Base-by-base conservation (phyloP, 495 filamentous ascomycete species). In the Talaromyces proteolyticus region DNA sequence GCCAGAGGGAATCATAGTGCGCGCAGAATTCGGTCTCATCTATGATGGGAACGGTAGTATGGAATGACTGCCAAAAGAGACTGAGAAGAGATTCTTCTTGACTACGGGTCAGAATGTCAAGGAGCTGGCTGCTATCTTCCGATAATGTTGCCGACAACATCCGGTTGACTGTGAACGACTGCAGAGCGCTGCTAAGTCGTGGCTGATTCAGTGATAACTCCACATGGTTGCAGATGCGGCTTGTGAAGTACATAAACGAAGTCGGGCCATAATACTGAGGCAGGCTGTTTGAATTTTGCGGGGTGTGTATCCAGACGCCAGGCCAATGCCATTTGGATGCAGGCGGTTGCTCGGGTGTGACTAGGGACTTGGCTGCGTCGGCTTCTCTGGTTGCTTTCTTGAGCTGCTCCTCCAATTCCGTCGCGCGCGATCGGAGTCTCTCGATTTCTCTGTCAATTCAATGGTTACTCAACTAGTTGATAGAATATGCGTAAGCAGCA, bases 51-150 rank as follows among this genome's bases (percentile, higher is more conserved):
- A 38, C 51, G 14, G 58, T 19, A 12, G 29, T 41, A 53, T 78
- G 72, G 47, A 72, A 76, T 2, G 71, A 64, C 47, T 74, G 64
- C 74, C 74, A 79, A 56, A 68, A 76, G 4, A 75, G 55, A 40
- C 53, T 57, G 16, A 79, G 52, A 39, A 78, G 71, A 37, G 67
- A 72, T 36, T 77, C 74, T 57, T 80, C 75, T 53, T 79, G 71
- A 0, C 41, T 17, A 4, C 44, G 46, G 8, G 46, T 51, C 22
- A 63, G n/a, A n/a, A n/a, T n/a, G n/a, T n/a, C n/a, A n/a, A n/a
- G n/a, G n/a, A n/a, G n/a, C n/a, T n/a, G n/a, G n/a, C n/a, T n/a
- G n/a, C n/a, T n/a, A n/a, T n/a, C n/a, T n/a, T n/a, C n/a, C n/a
- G n/a, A n/a, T n/a, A n/a, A n/a, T n/a, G n/a, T n/a, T n/a, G n/a